Conservation (phyloP, 768 basidiomycete species). For the Nevesoporus exiguus region DNA sequence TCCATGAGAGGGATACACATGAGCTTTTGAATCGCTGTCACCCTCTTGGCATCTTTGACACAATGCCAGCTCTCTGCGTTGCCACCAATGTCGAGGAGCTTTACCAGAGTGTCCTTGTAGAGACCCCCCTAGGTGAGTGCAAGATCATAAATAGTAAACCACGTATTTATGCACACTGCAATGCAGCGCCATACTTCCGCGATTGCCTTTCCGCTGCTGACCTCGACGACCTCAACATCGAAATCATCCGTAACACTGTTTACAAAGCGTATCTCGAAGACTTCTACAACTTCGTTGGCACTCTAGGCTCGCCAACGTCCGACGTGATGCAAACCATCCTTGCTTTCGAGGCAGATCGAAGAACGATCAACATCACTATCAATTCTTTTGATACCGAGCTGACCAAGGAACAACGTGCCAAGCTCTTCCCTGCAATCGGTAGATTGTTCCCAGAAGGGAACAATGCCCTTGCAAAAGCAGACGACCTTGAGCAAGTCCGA, state of each 20-base stretch:
- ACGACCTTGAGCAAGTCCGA: slow-evolving; percentile 92
- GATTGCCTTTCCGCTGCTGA: slow-evolving; percentile 93
- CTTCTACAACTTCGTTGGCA: slow-evolving; percentile 80
- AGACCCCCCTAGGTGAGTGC: slow-evolving; percentile 88
- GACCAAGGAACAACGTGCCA: slow-evolving; percentile 90
- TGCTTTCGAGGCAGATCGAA: slow-evolving; percentile 93
- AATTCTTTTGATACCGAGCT: slow-evolving; percentile 98
- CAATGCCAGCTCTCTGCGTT: slow-evolving; percentile 98
- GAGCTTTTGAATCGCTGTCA: slow-evolving; percentile 96
- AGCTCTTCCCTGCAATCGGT: slow-evolving; percentile 91
- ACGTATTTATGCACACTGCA: neutral
- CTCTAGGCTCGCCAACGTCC: slow-evolving; percentile 79
- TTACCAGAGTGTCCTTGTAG: slow-evolving; percentile 94
- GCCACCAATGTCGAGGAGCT: slow-evolving; percentile 98
- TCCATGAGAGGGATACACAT: slow-evolving; percentile 96
- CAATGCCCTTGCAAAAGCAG: slow-evolving; percentile 88
- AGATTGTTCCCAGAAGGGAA: slow-evolving; percentile 95
- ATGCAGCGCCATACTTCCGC: slow-evolving; percentile 88
- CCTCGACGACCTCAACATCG: slow-evolving; percentile 97
- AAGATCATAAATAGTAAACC: neutral
- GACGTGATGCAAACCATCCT: slow-evolving; percentile 93
- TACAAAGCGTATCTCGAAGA: slow-evolving; percentile 99
- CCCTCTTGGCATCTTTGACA: slow-evolving; percentile 94
- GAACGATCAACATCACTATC: slow-evolving; percentile 97
- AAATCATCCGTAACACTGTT: slow-evolving; percentile 98